These are phyloP conservation scores for Triticum urartu DNA, from an alignment of 176 grass and related monocot genomes.

Conservation along the genomic window DNA sequence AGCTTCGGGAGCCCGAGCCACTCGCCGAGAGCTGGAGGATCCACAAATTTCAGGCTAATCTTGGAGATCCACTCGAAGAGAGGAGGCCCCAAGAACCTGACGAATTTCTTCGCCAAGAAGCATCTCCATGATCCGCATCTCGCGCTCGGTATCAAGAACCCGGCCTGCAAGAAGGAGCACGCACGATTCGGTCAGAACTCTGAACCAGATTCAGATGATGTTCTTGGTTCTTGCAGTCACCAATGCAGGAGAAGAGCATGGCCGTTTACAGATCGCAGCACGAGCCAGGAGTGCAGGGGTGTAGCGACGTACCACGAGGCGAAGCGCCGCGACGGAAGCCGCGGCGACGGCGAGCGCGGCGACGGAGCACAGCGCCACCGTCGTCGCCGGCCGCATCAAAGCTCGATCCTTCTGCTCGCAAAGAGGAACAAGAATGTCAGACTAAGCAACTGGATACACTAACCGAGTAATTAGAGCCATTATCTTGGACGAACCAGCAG, in stretches of 20 bases:
- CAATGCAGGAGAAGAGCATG: neutral
- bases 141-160: neutral
- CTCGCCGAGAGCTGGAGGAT: slow-evolving; percentile 2
- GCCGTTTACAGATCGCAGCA: neutral
- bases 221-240: neutral
- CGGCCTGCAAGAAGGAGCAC: neutral
- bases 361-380: neutral
- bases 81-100: slow-evolving; percentile 21
- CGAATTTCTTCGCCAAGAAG: neutral
- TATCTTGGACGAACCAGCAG: neutral
- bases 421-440: neutral
- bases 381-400: neutral
- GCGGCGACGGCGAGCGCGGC: slow-evolving; percentile 20
- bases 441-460: neutral
- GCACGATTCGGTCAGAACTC: neutral
- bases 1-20: slow-evolving; percentile 1
- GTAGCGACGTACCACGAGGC: neutral
- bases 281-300: neutral
- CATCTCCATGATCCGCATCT: slow-evolving; percentile 24
- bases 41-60: neutral
- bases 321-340: neutral
- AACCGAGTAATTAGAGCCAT: neutral
- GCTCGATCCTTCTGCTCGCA: neutral
- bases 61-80: slow-evolving; percentile 8
- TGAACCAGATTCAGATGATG: neutral